A percentile compares a stretch with the other conserved stretches of the same genome.
phyloP scores from a whole-genome alignment of 2,329 filamentous ascomycete species.

The Trichoderma afroharzianum region DNA sequence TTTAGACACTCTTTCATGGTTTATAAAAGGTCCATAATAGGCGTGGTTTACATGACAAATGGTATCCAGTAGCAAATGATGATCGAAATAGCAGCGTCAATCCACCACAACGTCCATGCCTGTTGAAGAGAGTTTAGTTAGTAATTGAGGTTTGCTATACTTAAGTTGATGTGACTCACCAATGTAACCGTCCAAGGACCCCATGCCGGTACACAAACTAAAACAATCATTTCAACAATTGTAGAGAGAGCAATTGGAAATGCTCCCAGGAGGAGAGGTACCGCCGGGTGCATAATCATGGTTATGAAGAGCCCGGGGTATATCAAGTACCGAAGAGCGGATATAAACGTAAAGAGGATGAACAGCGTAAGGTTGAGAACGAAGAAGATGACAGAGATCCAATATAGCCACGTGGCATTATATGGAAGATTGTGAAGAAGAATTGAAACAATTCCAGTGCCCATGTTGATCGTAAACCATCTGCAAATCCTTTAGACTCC shows the following conservation, averaged over 20 bases:
- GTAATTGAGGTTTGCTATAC: neutral
- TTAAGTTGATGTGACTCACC: neutral
- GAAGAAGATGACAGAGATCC: neutral
- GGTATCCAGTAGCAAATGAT: neutral
- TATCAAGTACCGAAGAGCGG: neutral
- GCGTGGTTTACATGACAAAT: neutral
- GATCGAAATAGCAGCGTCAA: neutral
- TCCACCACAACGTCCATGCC: constrained; percentile 4
- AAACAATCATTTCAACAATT: constrained; percentile 1
- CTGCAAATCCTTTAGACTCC: neutral
- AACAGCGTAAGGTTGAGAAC: neutral
- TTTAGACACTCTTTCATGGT: rapidly evolving
- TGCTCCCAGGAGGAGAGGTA: neutral
- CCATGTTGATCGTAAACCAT: constrained; percentile 6
- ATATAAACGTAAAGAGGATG: neutral
- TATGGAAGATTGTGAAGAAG: constrained; percentile 7
- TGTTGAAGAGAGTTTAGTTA: neutral
- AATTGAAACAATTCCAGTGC: constrained; percentile 2
- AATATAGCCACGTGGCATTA: neutral
- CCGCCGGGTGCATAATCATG: neutral
- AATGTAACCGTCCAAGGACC: neutral
- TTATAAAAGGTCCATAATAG: neutral
- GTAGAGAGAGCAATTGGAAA: constrained; percentile 3
- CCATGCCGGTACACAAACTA: neutral
- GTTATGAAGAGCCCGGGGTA: neutral